Evolutionary conservation across 768 basidiomycete species (phyloP), one percentile per base, ranked within the genome.

Genomic region (Tricholomella constricta): DNA sequence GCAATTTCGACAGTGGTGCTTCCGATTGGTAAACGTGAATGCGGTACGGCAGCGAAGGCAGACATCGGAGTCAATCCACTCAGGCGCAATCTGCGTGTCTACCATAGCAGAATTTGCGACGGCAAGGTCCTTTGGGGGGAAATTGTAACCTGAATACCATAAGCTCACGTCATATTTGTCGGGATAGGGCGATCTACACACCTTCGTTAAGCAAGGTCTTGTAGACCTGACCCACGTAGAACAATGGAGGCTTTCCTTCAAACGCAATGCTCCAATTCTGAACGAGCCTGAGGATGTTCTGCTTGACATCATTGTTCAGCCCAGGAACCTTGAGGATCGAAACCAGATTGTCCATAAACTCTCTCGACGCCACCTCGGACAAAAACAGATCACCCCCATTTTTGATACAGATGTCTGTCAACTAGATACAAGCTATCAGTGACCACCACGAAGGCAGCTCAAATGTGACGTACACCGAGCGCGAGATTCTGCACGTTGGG

Each of bases 1-100:
- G 71, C 97, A 99, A 68, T 98, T 98, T 12, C 97, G 85, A 67
- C 97, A 99, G 64, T 99, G 97, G 63, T 99, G 97, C 67, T 98
- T 98, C 45, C 97, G 83, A 66, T 98, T 98, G 26, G 94, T 97
- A 67, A 98, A 94, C 0, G 86, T 83, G 70, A 99, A 99, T 0
- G 91, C 68, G 0, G 89, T 86, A 15, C 97, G 83, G 69, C 97
- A 99, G 17, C 94, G 85, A 52, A 96, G 82, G 68, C 97, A 99
- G 14, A 94, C 83, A 41, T 97, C 93, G 0, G 94, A 94, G 67
- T 98, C 96, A 38, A 93, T 89, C 97, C 97, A 99, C 66, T 96
- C 91, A 2, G 97, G 97, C 0, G 97, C 91, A 0, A 88, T 91
- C 62, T 88, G 82, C 0, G 94, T 94, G 65, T 94, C 90, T 4